A percentile compares a stretch with the other conserved stretches of the same genome.
Evolutionary conservation across 805 yeast species (phyloP).

Genomic region (Hanseniaspora osmophila): DNA sequence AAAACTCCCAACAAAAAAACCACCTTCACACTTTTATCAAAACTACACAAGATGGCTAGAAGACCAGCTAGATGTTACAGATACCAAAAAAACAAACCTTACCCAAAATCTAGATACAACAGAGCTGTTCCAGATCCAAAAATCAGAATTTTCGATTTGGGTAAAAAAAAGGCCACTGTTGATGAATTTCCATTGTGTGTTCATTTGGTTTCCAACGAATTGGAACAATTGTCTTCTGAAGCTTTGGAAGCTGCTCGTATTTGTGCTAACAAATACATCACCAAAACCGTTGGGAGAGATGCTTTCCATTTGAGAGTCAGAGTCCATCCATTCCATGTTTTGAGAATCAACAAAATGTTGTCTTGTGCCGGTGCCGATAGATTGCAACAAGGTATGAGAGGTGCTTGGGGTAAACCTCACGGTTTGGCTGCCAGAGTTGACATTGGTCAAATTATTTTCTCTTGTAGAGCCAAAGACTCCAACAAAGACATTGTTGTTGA

Average conservation of each 20-base stretch:
- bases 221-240: conserved; percentile 97
- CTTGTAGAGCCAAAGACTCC: conserved; percentile 95
- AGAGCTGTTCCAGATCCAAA: conserved; percentile 99
- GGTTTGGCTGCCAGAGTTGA: conserved; percentile 98
- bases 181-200: conserved; percentile 99
- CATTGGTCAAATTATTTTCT: conserved; percentile 96
- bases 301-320: conserved; percentile 99
- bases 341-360: conserved; percentile 99
- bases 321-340: conserved; percentile 99
- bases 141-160: conserved; percentile 97
- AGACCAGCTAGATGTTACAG: conserved; percentile 99
- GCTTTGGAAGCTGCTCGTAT: conserved; percentile 99
- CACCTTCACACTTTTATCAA: conserved; percentile 2
- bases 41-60: conserved; percentile 82
- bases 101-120: conserved; percentile 99
- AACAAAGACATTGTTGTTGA: conserved; percentile 96
- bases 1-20: not conserved
- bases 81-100: conserved; percentile 99
- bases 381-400: conserved; percentile 99
- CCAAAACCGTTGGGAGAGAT: conserved; percentile 96
- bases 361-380: conserved; percentile 99
- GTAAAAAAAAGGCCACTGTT: conserved; percentile 98
- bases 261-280: conserved; percentile 98
- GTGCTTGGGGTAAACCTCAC: conserved; percentile 99
- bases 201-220: conserved; percentile 97